phyloP scores from a whole-genome alignment of 2,329 filamentous ascomycete species.

The Talaromyces amestolkiae region DNA sequence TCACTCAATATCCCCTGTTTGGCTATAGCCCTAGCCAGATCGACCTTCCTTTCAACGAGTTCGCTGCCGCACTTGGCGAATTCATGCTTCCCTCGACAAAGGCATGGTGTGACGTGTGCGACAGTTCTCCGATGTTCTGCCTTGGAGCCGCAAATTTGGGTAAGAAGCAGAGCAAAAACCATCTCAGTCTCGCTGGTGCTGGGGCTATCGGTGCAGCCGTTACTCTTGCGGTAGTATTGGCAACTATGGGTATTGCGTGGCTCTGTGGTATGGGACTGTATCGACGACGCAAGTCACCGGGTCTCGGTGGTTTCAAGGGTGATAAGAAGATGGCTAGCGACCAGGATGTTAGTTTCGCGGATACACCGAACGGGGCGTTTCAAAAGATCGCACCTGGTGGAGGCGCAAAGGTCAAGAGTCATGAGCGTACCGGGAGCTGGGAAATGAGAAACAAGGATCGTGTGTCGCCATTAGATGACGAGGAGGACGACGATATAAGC shows the following conservation, averaged over 20 bases:
- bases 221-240: conserved; percentile 46
- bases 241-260: conserved; percentile 41
- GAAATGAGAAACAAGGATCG: conserved; percentile 47
- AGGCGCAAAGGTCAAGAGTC: conserved; percentile 33
- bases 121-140: conserved; percentile 52
- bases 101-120: conserved; percentile 55
- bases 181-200: conserved; percentile 46
- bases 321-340: conserved; percentile 55
- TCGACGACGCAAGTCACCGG: conserved; percentile 35
- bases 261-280: conserved; percentile 49
- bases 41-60: conserved; percentile 52
- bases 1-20: conserved; percentile 52
- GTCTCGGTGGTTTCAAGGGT: conserved; percentile 57
- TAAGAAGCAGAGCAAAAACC: conserved; percentile 19
- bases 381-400: conserved; percentile 22
- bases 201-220: conserved; percentile 58
- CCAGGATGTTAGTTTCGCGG: conserved; percentile 48
- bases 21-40: conserved; percentile 45
- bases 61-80: conserved; percentile 44
- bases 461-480: conserved; percentile 42
- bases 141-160: conserved; percentile 36
- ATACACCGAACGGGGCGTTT: conserved; percentile 41
- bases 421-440: conserved; percentile 59
- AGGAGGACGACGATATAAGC: conserved; percentile 38
- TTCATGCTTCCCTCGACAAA: conserved; percentile 45